Percentiles rank a stretch among this genome's conserved stretches.
Evolutionary conservation across 345 rosid genomes (phyloP).

Genomic region (Eucalyptus cloeziana): DNA sequence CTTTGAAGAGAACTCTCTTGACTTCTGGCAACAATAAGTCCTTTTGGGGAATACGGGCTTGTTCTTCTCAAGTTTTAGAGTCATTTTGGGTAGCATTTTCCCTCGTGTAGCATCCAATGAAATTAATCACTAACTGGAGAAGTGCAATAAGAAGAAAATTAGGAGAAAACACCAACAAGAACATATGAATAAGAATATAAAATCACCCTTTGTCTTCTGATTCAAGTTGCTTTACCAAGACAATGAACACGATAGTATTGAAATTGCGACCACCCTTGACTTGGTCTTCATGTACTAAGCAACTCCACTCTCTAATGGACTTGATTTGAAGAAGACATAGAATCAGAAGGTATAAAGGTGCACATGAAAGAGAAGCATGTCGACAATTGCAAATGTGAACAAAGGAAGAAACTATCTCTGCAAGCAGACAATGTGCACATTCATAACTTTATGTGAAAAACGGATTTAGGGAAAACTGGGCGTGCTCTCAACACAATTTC

Average conservation of each 20-base stretch:
- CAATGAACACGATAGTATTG: slow-evolving; percentile 48
- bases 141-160: background rate
- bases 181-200: background rate
- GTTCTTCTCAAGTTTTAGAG: slow-evolving; percentile 29
- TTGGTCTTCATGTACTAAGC: slow-evolving; percentile 90
- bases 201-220: background rate
- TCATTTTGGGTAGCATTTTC: slow-evolving; percentile 40
- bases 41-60: background rate
- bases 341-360: too few species aligned
- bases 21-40: background rate
- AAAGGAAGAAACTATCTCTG: too few species aligned
- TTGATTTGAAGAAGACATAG: too few species aligned
- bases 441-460: too few species aligned
- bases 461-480: too few species aligned
- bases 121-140: slow-evolving; percentile 56
- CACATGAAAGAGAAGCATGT: too few species aligned
- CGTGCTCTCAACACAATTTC: too few species aligned
- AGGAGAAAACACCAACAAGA: background rate
- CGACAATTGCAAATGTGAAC: too few species aligned
- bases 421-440: too few species aligned
- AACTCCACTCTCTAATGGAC: slow-evolving; percentile 23
- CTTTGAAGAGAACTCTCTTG: background rate
- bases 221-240: slow-evolving; percentile 45
- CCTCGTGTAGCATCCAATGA: slow-evolving; percentile 85
- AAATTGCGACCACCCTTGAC: slow-evolving; percentile 82